phyloP scores from a whole-genome alignment of 2,329 filamentous ascomycete species.

The Trichoderma koningiopsis region DNA sequence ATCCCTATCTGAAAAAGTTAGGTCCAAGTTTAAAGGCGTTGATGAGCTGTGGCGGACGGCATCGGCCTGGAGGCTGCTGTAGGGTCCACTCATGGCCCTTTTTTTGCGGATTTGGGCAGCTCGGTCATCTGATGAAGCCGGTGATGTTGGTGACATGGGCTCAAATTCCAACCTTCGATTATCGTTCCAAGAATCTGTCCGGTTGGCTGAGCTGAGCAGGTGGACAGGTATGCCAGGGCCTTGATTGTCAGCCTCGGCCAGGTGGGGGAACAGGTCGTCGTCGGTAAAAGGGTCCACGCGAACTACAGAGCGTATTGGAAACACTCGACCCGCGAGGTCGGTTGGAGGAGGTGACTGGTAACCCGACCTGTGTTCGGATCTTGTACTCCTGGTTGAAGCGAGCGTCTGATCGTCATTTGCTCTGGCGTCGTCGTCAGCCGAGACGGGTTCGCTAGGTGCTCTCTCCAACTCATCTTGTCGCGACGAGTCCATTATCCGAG shows the following conservation, averaged over 20 bases:
- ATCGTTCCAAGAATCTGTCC: constrained; percentile 36
- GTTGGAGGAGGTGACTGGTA: constrained; percentile 33
- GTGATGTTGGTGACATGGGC: constrained; percentile 31
- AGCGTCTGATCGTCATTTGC: background rate
- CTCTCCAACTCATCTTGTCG: constrained; percentile 13
- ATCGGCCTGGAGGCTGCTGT: constrained; percentile 51
- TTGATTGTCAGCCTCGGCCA: constrained; percentile 38
- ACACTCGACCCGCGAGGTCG: constrained; percentile 64
- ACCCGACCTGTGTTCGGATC: background rate
- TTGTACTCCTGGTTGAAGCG: background rate
- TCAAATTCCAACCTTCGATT: constrained; percentile 34
- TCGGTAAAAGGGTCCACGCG: constrained; percentile 62
- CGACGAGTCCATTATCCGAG: constrained; percentile 14
- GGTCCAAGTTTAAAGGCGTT: constrained; percentile 40
- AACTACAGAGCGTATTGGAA: constrained; percentile 79
- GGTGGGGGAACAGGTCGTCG: constrained; percentile 44
- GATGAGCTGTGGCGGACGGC: constrained; percentile 44
- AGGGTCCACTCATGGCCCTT: constrained; percentile 42
- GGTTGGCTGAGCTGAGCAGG: constrained; percentile 35
- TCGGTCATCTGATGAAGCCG: constrained; percentile 30
- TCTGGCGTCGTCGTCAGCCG: background rate
- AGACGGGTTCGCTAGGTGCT: background rate
- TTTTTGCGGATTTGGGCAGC: constrained; percentile 35
- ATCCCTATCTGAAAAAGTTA: constrained; percentile 38
- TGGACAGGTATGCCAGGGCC: constrained; percentile 37